Evolutionary conservation across 2,329 filamentous ascomycete genomes (phyloP), one percentile per base, ranked within the genome.

Genomic region (Penicillium sp.): DNA sequence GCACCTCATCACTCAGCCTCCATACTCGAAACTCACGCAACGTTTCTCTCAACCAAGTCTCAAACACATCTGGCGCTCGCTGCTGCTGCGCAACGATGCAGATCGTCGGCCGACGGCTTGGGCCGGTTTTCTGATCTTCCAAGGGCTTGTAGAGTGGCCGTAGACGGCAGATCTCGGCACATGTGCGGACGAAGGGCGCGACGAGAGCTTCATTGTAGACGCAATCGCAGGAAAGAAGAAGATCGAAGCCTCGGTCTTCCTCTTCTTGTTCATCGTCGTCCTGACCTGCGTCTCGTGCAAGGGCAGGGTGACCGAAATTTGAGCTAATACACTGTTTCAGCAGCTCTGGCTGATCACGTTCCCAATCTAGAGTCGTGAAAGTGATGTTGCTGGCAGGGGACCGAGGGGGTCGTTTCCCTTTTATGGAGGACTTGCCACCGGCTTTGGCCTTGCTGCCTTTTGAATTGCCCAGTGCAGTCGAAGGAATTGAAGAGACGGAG

Each of bases 141-240:
- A 54, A 26, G 29, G 48, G 18, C 0, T 51, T 34, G 33, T 60
- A 64, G 0, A 50, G 47, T 11, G 65, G 63, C 32, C 83, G 75
- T 12, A 91, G 67, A 8, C 72, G 72, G 67, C 89, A 95, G 25
- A 83, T 77, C 53, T 94, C 86, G 5, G 76, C 81, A 65, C 88
- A 95, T 0, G 88, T 86, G 59, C 84, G 80, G n/a, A 93, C 86
- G 42, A 97, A 80, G 0, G 90, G 89, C 38, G 80, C 73, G 25
- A 97, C 81, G 3, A 97, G 78, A 2, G 86, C 81, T 56, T 95
- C 88, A 69, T 97, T 98, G 74, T 94, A 98, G 57, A 98, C 85
- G 68, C 90, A 96, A 68, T 98, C 93, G 63, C 89, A 95, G 4
- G 90, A 89, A 33, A 97, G 66, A 9, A 97, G 74, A 11, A 83